Evolutionary conservation across 1,284 basidiomycete genomes (phyloP), one percentile per base, ranked within the genome.

Genomic region (Rhodotorula mucilaginosa): DNA sequence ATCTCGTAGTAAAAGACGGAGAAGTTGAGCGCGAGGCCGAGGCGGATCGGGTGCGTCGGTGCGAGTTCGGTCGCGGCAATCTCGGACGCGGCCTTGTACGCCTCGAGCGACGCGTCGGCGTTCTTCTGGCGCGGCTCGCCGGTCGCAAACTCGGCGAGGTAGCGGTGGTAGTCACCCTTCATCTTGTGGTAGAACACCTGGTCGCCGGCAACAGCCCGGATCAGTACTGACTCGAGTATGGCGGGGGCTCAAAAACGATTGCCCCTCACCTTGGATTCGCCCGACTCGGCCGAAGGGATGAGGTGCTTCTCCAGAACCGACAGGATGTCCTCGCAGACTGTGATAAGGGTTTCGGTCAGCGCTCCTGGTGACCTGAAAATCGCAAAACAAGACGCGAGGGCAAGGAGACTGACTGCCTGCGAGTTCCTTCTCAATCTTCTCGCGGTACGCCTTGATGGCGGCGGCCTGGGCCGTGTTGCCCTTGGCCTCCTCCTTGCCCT

Each of bases 1-100:
- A 83, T 83, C 77, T 84, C 83, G 80, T 84, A 84, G 81, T 84
- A 84, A 80, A 84, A 83, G 62, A 84, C 83, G 61, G 81, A 82
- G 79, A 84, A 84, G 82, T 84, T 84, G 72, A 84, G 80, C 34
- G 83, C 83, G 58, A 84, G 81, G 75, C 83, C 83, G 59, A 84
- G 80, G 61, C 76, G 82, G 77, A 83, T 83, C 60, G 82, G 82
- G 79, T 83, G 74, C 60, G 82, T 83, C 21, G 82, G 82, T 57
- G 82, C 80, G 46, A 83, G 79, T 79, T 83, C 82, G 68, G 81
- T 81, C 60, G 81, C 79, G 66, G 82, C 82, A 65, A 83, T 81
- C 60, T 81, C 79, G 64, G 82, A 82, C 58, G 82, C 82, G 51
- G 80, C 78, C 80, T 83, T 82, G 82, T 83, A 83, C 48, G 83